phyloP scores from a whole-genome alignment of 768 basidiomycete species.

The Pseudohyphozyma bogoriensis region DNA sequence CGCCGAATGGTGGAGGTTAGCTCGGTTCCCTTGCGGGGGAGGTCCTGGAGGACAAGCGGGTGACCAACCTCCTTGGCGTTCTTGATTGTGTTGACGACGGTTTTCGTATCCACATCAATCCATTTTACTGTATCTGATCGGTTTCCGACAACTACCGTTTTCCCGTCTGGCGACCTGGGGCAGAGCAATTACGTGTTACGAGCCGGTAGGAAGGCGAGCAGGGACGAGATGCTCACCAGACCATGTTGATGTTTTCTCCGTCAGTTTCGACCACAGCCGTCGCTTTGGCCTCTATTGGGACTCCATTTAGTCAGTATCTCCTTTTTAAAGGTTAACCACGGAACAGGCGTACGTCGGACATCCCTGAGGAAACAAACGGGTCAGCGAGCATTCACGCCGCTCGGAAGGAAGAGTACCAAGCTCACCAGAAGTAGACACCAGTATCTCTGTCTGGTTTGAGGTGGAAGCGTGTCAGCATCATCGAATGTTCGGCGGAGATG shows the following conservation, averaged over 20 bases:
- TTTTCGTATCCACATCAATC: constrained; percentile 23
- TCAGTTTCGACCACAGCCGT: constrained; percentile 21
- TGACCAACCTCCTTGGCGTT: constrained; percentile 12
- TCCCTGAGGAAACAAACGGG: constrained; percentile 1
- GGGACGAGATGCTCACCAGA: too few relatives aligned
- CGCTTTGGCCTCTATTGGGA: constrained; percentile 29
- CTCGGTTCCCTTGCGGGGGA: neutral
- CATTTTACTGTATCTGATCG: constrained; percentile 15
- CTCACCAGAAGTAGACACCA: constrained; percentile 22
- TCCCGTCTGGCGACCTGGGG: constrained; percentile 30
- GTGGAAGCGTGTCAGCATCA: too few relatives aligned
- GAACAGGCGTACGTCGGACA: neutral
- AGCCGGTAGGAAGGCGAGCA: too few relatives aligned
- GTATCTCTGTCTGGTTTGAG: constrained; percentile 15
- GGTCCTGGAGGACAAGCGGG: too few relatives aligned
- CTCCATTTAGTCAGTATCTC: too few relatives aligned
- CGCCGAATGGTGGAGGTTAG: neutral
- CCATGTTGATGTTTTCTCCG: constrained; percentile 30
- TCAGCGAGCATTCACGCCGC: neutral
- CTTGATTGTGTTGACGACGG: constrained; percentile 6
- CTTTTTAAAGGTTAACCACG: too few relatives aligned
- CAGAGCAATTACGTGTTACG: too few relatives aligned
- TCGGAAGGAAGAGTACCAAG: too few relatives aligned
- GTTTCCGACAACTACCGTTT: constrained; percentile 26
- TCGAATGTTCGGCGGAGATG: too few relatives aligned